Evolutionary conservation across 2,329 filamentous ascomycete species (phyloP).

Genomic region (Cladophialophora carrionii): DNA sequence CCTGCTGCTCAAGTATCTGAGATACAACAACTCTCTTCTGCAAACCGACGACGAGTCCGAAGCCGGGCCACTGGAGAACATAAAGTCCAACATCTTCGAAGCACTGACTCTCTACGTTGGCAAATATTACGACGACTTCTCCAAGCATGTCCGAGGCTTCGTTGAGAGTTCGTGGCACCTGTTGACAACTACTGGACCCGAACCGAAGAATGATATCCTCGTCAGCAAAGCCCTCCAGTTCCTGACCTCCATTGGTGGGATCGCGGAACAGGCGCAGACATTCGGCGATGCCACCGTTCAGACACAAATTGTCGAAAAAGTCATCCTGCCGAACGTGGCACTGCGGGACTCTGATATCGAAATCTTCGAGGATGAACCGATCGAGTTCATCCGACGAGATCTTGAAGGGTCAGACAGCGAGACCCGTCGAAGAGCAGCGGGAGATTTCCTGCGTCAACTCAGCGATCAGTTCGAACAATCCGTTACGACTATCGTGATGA

Average conservation of each 20-base stretch:
- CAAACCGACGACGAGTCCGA: conserved; percentile 88
- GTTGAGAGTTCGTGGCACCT: conserved; percentile 89
- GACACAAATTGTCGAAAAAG: conserved; percentile 89
- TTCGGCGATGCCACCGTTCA: conserved; percentile 84
- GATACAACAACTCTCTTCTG: conserved; percentile 81
- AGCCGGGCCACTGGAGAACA: conserved; percentile 78
- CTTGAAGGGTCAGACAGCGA: conserved; percentile 95
- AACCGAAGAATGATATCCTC: conserved; percentile 91
- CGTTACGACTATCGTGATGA: conserved; percentile 83
- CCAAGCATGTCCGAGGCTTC: conserved; percentile 76
- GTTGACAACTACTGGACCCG: conserved; percentile 79
- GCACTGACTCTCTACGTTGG: conserved; percentile 84
- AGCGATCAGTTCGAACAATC: conserved; percentile 84
- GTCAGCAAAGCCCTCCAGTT: conserved; percentile 96
- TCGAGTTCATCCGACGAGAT: conserved; percentile 95
- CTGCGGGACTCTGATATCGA: conserved; percentile 92
- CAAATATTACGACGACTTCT: conserved; percentile 96
- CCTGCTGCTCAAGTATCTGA: conserved; percentile 89
- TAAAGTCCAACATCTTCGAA: conserved; percentile 93
- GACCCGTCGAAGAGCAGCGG: conserved; percentile 86
- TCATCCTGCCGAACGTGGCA: conserved; percentile 89
- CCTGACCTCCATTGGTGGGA: conserved; percentile 82
- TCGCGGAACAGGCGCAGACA: conserved; percentile 73
- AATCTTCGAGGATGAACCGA: conserved; percentile 96
- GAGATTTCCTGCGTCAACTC: conserved; percentile 87